These are phyloP conservation scores for Berkeleyomyces rouxiae DNA, from an alignment of 2,329 filamentous ascomycete species.

Conservation along the genomic window DNA sequence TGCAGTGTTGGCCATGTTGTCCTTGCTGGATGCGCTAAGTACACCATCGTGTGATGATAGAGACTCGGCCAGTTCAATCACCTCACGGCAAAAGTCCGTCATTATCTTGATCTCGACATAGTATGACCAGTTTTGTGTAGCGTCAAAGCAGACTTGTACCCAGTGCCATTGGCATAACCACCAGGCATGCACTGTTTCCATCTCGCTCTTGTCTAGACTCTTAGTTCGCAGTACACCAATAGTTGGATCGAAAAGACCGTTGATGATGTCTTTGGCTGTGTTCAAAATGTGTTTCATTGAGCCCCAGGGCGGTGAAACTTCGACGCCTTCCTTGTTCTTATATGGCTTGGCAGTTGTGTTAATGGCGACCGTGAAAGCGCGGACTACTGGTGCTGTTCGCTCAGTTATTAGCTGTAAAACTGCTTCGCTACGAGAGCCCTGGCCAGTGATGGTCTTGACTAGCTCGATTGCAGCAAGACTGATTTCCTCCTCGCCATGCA, in stretches of 20 bases:
- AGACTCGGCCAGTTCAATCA: constrained; percentile 81
- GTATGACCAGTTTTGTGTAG: constrained; percentile 70
- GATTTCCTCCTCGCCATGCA: constrained; percentile 64
- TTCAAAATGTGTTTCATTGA: constrained; percentile 41
- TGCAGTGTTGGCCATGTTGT: constrained; percentile 12
- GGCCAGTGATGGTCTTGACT: constrained; percentile 63
- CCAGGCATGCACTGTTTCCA: constrained; percentile 52
- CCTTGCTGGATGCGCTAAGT: constrained; percentile 50
- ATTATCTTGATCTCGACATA: constrained; percentile 60
- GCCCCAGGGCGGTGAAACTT: constrained; percentile 29
- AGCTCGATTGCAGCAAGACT: constrained; percentile 68
- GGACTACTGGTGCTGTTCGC: constrained; percentile 22
- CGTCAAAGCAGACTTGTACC: constrained; percentile 63
- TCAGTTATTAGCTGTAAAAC: constrained; percentile 29
- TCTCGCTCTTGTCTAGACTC: constrained; percentile 42
- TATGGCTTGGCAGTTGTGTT: constrained; percentile 17
- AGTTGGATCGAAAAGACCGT: constrained; percentile 37
- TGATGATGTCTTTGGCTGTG: constrained; percentile 39
- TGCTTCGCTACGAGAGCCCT: constrained; percentile 37
- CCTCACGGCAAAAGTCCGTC: constrained; percentile 85
- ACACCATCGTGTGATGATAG: constrained; percentile 75
- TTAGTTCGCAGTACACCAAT: constrained; percentile 39
- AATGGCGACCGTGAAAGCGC: constrained; percentile 28
- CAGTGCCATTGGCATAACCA: constrained; percentile 77
- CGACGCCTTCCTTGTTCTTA: constrained; percentile 8